phyloP scores from a whole-genome alignment of 305 asterid species.

The Ajuga reptans region DNA sequence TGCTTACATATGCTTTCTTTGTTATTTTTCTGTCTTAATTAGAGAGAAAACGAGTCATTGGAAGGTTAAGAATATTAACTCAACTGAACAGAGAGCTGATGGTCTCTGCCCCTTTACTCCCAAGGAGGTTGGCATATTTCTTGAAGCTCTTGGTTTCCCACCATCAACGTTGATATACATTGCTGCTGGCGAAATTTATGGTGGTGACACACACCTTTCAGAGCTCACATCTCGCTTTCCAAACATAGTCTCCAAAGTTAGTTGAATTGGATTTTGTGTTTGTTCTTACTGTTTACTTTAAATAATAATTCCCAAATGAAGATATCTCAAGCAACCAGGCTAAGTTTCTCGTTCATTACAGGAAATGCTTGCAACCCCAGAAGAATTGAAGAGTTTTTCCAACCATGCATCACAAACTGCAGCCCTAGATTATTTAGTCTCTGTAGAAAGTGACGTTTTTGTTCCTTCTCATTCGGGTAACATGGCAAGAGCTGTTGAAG shows the following conservation, averaged over 20 bases:
- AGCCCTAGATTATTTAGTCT: conserved; percentile 80
- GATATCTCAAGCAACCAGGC: conserved; percentile 17
- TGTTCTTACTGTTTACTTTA: conserved; percentile 7
- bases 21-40: conserved; percentile 16
- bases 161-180: conserved; percentile 66
- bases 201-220: conserved; percentile 63
- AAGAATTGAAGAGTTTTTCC: conserved; percentile 54
- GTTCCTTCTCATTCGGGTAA: conserved; percentile 86
- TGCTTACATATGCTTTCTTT: conserved; percentile 14
- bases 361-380: conserved; percentile 80
- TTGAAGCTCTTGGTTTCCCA: conserved; percentile 78
- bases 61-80: conserved; percentile 74
- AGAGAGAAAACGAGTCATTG: conserved; percentile 85
- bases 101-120: conserved; percentile 95
- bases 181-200: conserved; percentile 94
- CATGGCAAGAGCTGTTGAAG: conserved; percentile 94
- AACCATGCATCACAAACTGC: conserved; percentile 86
- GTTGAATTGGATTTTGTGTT: conserved; percentile 21
- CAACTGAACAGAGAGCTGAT: conserved; percentile 74
- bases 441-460: conserved; percentile 77
- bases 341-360: conserved; percentile 33
- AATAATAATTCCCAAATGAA: conserved; percentile 7
- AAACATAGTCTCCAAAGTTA: conserved; percentile 64
- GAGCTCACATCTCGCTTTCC: conserved; percentile 85
- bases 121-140: conserved; percentile 85